These are phyloP conservation scores for Lophium mytilinum DNA, from an alignment of 495 filamentous ascomycete species.

Conservation along the genomic window DNA sequence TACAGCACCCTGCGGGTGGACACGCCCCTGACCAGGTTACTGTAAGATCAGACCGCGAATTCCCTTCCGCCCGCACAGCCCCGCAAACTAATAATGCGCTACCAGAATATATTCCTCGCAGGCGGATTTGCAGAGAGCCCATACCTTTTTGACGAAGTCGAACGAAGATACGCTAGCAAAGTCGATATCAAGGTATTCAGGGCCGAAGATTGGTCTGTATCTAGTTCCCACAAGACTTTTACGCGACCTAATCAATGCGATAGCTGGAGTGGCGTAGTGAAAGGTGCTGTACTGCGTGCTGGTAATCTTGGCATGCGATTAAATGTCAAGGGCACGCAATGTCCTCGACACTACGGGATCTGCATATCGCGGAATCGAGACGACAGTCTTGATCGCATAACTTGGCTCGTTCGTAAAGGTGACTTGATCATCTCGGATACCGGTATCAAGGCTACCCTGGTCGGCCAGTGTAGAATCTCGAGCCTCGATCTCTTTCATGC, in stretches of 20 bases:
- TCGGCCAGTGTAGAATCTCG: too few species aligned
- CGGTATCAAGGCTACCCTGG: not conserved
- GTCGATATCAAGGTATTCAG: not conserved
- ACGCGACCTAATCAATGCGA: not conserved
- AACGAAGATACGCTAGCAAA: not conserved
- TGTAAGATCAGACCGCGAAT: not conserved
- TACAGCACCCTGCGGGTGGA: not conserved
- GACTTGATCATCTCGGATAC: not conserved
- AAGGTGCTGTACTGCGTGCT: slow-evolving; percentile 30
- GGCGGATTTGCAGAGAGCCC: slow-evolving; percentile 12
- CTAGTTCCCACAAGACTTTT: not conserved
- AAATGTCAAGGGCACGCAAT: slow-evolving; percentile 10
- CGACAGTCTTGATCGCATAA: not conserved
- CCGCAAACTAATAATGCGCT: not conserved
- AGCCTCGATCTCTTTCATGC: too few species aligned
- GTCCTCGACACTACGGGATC: slow-evolving; percentile 31
- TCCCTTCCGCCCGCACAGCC: not conserved
- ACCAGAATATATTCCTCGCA: slow-evolving; percentile 14
- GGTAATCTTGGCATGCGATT: slow-evolving; percentile 25
- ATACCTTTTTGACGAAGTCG: slow-evolving; percentile 4
- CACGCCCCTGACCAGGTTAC: not conserved
- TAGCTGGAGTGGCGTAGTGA: slow-evolving; percentile 29
- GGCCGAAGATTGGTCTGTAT: not conserved
- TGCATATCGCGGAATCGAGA: slow-evolving; percentile 9
- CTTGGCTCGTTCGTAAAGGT: not conserved